These are phyloP conservation scores for Gonapodya prolifera DNA, from an alignment of 192 early-diverging fungal genomes.

Conservation along the genomic window DNA sequence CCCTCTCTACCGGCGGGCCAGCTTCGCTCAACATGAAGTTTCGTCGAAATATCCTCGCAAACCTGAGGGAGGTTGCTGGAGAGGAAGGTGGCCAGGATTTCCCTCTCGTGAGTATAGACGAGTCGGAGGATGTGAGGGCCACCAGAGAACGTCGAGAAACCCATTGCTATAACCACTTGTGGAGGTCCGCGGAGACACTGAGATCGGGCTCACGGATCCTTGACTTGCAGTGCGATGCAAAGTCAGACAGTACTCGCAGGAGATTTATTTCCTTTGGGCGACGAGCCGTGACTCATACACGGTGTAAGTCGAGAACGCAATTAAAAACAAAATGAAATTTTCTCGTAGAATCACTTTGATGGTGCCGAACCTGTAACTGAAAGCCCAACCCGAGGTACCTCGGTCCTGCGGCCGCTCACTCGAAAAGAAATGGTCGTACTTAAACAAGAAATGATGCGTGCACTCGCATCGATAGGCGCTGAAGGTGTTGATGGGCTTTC, in stretches of 20 bases:
- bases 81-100: not conserved
- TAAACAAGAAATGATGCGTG: conserved; percentile 34
- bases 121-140: too few species aligned
- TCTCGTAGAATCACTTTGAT: too few species aligned
- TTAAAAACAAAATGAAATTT: too few species aligned
- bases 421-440: conserved; percentile 41
- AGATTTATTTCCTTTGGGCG: too few species aligned
- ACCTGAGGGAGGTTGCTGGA: not conserved
- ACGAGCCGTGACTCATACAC: too few species aligned
- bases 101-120: not conserved
- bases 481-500: conserved; percentile 16
- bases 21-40: not conserved
- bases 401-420: conserved; percentile 17
- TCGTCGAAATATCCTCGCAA: not conserved
- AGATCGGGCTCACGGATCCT: not conserved
- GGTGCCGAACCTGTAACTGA: not conserved
- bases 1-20: not conserved
- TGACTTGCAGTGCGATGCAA: not conserved
- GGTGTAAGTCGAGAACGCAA: too few species aligned
- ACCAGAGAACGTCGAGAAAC: too few species aligned
- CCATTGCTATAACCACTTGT: too few species aligned
- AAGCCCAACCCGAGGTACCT: not conserved
- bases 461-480: conserved; percentile 32
- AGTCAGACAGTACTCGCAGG: too few species aligned
- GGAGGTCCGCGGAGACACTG: not conserved